Conservation (phyloP, 202 grass and related monocot genomes). For the Bolboschoenoplectus hybrid region DNA sequence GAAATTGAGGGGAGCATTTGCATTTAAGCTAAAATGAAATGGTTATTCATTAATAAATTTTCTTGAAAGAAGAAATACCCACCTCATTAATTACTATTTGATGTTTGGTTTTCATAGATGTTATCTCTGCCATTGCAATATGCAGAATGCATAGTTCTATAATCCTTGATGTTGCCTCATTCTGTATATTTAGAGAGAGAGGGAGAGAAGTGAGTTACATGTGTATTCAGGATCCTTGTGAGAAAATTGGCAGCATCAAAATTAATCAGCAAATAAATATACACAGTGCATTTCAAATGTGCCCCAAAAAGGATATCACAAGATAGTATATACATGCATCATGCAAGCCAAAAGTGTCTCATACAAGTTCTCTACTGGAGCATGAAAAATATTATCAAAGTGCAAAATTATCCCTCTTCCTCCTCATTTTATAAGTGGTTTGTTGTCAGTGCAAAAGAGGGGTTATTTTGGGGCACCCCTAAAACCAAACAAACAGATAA, state of each 20-base stretch:
- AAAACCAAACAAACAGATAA: neutral
- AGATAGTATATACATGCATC: neutral
- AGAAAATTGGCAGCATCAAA: neutral
- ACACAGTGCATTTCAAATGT: neutral
- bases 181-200: constrained; percentile 43
- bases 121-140: constrained; percentile 98
- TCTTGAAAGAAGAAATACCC: neutral
- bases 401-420: neutral
- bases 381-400: neutral
- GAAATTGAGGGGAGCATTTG: neutral
- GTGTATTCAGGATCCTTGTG: neutral
- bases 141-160: constrained; percentile 95
- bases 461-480: neutral
- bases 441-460: neutral
- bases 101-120: constrained; percentile 78
- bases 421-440: neutral
- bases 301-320: neutral
- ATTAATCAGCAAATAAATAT: neutral
- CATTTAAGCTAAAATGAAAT: neutral
- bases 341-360: neutral
- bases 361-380: neutral
- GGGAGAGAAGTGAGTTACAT: neutral
- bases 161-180: constrained; percentile 83
- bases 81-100: constrained; percentile 97
- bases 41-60: neutral